These are phyloP conservation scores for Tricholoma hemisulphureum DNA, from an alignment of 768 basidiomycete genomes.

Conservation along the genomic window DNA sequence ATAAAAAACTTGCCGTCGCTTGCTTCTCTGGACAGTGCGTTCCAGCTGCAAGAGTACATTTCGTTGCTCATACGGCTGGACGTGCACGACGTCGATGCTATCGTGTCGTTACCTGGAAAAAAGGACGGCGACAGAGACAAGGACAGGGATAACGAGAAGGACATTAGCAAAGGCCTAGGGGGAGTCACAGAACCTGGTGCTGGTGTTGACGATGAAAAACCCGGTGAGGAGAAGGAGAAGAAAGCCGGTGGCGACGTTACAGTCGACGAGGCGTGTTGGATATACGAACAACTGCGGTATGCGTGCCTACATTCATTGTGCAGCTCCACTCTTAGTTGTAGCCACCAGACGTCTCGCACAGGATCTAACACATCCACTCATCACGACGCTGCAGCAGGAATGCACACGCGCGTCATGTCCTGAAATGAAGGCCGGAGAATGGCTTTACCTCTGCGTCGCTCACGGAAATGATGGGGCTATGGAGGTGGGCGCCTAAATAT, in stretches of 20 bases:
- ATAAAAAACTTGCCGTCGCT: slow-evolving; percentile 68
- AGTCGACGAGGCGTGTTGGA: slow-evolving; percentile 85
- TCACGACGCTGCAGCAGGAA: slow-evolving; percentile 81
- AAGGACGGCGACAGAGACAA: slow-evolving; percentile 32
- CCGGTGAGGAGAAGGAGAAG: slow-evolving; percentile 21
- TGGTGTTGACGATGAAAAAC: slow-evolving; percentile 28
- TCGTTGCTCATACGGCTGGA: slow-evolving; percentile 81
- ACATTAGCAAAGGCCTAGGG: slow-evolving; percentile 28
- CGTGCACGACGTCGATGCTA: slow-evolving; percentile 82
- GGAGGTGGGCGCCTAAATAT: too few species aligned
- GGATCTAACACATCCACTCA: slow-evolving; percentile 82
- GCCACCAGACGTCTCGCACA: slow-evolving; percentile 75
- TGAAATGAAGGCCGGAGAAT: slow-evolving; percentile 99
- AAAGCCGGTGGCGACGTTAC: slow-evolving; percentile 41
- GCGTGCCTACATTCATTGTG: slow-evolving; percentile 5
- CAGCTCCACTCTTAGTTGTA: not conserved
- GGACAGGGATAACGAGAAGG: slow-evolving; percentile 28
- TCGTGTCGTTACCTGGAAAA: slow-evolving; percentile 73
- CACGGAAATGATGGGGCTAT: slow-evolving; percentile 86
- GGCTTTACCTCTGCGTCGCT: slow-evolving; percentile 94
- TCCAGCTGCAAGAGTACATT: slow-evolving; percentile 94
- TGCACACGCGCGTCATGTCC: slow-evolving; percentile 87
- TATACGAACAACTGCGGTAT: slow-evolving; percentile 61
- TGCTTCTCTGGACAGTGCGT: slow-evolving; percentile 82
- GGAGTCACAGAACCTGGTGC: slow-evolving; percentile 30